phyloP scores from a whole-genome alignment of 495 filamentous ascomycete genomes.

The Tricharina praecox region DNA sequence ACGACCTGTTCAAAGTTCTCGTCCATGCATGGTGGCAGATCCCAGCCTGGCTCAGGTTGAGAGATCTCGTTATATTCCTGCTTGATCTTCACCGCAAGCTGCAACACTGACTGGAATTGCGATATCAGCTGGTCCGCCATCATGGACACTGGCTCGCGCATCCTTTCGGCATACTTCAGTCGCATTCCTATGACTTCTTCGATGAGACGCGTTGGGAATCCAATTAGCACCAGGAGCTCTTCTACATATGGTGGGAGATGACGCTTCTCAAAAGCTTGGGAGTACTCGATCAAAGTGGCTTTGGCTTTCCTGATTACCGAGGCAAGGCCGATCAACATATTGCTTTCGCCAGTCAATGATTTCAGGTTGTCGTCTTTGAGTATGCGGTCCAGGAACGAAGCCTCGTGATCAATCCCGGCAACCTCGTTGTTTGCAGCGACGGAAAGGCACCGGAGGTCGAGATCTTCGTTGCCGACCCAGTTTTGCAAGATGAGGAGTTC shows the following conservation, averaged over 20 bases:
- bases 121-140: slow-evolving; percentile 93
- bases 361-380: slow-evolving; percentile 91
- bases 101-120: slow-evolving; percentile 86
- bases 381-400: slow-evolving; percentile 91
- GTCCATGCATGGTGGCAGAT: slow-evolving; percentile 87
- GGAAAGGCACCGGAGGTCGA: slow-evolving; percentile 63
- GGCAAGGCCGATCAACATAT: slow-evolving; percentile 69
- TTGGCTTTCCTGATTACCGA: slow-evolving; percentile 86
- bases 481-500: slow-evolving; percentile 75
- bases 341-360: slow-evolving; percentile 69
- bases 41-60: slow-evolving; percentile 81
- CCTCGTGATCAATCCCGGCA: slow-evolving; percentile 63
- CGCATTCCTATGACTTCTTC: slow-evolving; percentile 92
- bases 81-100: slow-evolving; percentile 81
- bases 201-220: slow-evolving; percentile 86
- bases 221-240: slow-evolving; percentile 85
- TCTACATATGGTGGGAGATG: slow-evolving; percentile 95
- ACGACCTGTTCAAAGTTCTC: slow-evolving; percentile 95
- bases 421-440: slow-evolving; percentile 34
- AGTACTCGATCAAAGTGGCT: slow-evolving; percentile 72
- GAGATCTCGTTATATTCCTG: slow-evolving; percentile 69
- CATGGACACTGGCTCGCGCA: slow-evolving; percentile 67
- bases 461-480: slow-evolving; percentile 91
- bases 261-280: slow-evolving; percentile 66
- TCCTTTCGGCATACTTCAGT: slow-evolving; percentile 78